A percentile compares a stretch with the other conserved stretches of the same genome.
Evolutionary conservation across 169 alveolate species (phyloP).

Genomic region (Ichthyophthirius multifiliis): DNA sequence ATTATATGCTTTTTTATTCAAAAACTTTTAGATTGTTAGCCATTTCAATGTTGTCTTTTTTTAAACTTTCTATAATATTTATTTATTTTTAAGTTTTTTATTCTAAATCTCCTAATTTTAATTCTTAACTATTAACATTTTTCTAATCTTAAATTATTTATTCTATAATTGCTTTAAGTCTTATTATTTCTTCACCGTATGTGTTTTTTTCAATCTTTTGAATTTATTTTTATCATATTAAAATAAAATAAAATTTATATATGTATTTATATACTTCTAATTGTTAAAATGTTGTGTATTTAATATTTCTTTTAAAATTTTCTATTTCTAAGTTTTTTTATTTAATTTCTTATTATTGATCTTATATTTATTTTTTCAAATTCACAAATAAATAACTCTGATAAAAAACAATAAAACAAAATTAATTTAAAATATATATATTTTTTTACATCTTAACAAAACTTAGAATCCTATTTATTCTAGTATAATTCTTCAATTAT

Average conservation of each 20-base stretch:
- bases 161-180: neutral
- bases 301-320: neutral
- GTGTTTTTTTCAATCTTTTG: neutral
- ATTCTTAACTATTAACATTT: neutral
- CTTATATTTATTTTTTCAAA: neutral
- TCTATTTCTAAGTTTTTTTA: neutral
- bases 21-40: neutral
- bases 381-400: neutral
- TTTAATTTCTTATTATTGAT: neutral
- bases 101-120: neutral
- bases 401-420: neutral
- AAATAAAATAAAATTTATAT: neutral
- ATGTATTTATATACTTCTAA: neutral
- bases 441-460: neutral
- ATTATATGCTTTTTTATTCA: neutral
- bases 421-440: neutral
- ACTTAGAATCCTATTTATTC: neutral
- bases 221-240: neutral
- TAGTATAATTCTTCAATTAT: neutral
- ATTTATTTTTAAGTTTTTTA: neutral
- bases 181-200: neutral
- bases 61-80: neutral
- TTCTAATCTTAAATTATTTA: neutral
- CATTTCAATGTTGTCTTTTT: neutral
- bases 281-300: slow-evolving; percentile 1